Evolutionary conservation across 176 grass and related monocot species (phyloP).

Genomic region (Paspalum vaginatum): DNA sequence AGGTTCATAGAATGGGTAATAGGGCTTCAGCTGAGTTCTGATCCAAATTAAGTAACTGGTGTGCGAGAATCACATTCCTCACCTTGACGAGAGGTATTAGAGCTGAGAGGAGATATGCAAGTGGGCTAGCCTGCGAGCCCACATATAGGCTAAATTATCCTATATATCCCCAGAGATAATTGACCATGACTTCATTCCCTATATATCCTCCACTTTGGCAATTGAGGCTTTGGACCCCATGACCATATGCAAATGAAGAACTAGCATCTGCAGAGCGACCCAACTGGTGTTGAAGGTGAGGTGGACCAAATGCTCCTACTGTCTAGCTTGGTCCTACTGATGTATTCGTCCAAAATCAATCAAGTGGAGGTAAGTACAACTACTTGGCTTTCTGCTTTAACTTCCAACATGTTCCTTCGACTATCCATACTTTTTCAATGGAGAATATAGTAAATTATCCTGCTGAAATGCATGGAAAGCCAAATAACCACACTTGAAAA

Average conservation of each 20-base stretch:
- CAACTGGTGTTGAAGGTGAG: neutral
- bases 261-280: no score
- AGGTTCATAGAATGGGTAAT: neutral
- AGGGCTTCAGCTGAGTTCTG: neutral
- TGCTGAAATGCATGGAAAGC: neutral
- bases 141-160: no score
- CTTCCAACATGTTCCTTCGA: neutral
- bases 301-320: neutral
- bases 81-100: neutral
- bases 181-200: neutral
- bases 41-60: constrained; percentile 6
- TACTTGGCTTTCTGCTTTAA: neutral
- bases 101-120: neutral
- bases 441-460: neutral
- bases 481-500: neutral
- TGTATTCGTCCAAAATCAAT: neutral
- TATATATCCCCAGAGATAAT: neutral
- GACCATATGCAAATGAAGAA: neutral
- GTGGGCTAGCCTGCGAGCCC: no score
- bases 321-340: neutral
- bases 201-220: neutral
- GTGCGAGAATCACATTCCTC: neutral
- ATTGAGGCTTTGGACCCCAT: neutral
- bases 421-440: neutral
- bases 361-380: neutral